Evolutionary conservation across 2,329 filamentous ascomycete genomes (phyloP).

Genomic region (Pseudogymnoascus sp.): DNA sequence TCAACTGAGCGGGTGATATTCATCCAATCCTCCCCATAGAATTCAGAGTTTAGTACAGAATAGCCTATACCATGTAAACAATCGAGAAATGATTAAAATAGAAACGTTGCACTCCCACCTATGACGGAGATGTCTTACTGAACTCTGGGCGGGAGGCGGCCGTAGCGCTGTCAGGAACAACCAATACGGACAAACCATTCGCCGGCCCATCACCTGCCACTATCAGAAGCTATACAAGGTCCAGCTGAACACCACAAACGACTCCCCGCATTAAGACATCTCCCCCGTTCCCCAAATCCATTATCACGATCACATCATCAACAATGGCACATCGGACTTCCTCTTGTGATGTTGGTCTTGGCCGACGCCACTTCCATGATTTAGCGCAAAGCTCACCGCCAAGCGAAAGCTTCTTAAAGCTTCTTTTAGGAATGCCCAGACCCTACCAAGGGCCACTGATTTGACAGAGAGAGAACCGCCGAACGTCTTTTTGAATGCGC

Average conservation of each 20-base stretch:
- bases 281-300: not conserved
- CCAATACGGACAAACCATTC: not conserved
- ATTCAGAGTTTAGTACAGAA: not conserved
- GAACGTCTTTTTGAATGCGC: not conserved
- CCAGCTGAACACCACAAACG: not conserved
- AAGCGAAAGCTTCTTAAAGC: not conserved
- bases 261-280: not conserved
- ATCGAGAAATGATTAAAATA: not conserved
- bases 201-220: not conserved
- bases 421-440: not conserved
- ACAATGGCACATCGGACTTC: not conserved
- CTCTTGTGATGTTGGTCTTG: not conserved
- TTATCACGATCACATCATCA: constrained; percentile 1
- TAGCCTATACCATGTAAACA: not conserved
- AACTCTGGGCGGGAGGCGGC: not conserved
- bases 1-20: not conserved
- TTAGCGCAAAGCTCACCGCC: not conserved
- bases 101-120: not conserved
- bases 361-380: constrained; percentile 1
- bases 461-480: not conserved
- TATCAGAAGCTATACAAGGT: not conserved
- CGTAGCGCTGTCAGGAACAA: not conserved
- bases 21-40: not conserved
- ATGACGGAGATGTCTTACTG: not conserved
- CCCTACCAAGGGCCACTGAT: not conserved